Conservation (phyloP, 169 alveolate genomes). For the Theileria annulata region DNA sequence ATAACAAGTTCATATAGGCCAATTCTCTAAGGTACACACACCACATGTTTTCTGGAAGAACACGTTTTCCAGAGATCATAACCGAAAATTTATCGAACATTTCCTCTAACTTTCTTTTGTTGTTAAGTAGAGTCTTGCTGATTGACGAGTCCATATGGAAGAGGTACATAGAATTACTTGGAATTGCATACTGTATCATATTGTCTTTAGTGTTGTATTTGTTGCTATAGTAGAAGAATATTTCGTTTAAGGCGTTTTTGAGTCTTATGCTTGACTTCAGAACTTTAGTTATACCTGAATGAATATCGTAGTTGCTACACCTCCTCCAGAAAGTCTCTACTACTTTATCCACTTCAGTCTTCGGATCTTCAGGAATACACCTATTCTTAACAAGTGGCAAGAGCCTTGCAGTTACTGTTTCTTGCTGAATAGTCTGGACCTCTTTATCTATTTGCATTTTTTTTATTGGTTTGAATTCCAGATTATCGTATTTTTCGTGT, state of each 20-base stretch:
- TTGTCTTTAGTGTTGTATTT: conserved; percentile 34
- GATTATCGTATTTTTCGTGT: conserved; percentile 19
- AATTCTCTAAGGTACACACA: conserved; percentile 74
- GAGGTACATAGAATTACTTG: conserved; percentile 65
- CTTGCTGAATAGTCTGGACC: conserved; percentile 40
- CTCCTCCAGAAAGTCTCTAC: conserved; percentile 72
- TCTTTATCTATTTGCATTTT: conserved; percentile 27
- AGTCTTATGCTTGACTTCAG: conserved; percentile 72
- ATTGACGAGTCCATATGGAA: conserved; percentile 56
- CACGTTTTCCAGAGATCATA: conserved; percentile 23
- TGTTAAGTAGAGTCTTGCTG: conserved; percentile 56
- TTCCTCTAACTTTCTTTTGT: conserved; percentile 58
- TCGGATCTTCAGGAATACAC: conserved; percentile 18
- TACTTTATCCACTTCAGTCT: conserved; percentile 36
- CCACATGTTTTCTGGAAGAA: conserved; percentile 73
- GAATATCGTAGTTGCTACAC: conserved; percentile 73
- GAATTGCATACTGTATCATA: conserved; percentile 40
- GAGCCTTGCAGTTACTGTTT: conserved; percentile 26
- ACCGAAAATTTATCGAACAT: conserved; percentile 73
- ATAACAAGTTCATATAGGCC: conserved; percentile 74
- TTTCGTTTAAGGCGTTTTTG: conserved; percentile 70
- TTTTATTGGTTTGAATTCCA: not conserved
- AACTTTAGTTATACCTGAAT: conserved; percentile 62
- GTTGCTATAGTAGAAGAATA: conserved; percentile 60
- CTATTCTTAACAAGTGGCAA: conserved; percentile 40